Evolutionary conservation across 345 rosid genomes (phyloP), one percentile per base, ranked within the genome.

Genomic region (rapeseed (Brassica napus)): DNA sequence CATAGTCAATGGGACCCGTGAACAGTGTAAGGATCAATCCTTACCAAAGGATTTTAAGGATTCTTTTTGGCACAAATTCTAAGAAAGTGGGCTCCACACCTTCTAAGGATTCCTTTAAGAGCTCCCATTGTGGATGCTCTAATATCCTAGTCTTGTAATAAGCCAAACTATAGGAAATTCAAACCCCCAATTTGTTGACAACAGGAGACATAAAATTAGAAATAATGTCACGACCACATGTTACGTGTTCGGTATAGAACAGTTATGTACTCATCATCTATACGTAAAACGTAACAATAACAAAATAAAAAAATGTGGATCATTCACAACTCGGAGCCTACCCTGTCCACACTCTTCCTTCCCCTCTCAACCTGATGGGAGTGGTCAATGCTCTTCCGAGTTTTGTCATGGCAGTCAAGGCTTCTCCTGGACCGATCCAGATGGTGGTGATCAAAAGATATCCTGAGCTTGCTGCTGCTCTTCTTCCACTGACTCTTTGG

Each of bases 381-480:
- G 10, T 66, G 68, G 57, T 95, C 99, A 1, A 90, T 82, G 77
- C 88, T 91, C 81, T 85, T 91, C 58, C 97, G 80, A 6, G 89
- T 88, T 84, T 92, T 94, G 76, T 92, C 98, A 1, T 90, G 94
- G 85, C 89, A 91, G 80, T 95, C 99, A 70, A 93, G 90, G 71
- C 99, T 95, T 75, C 92, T 90, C 75, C 97, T 77, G 0, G 97
- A 90, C 82, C 92, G 85, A 72, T 94, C 97, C 83, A 90, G 63
- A 68, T 86, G 87, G 16, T 35, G 87, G 16, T 16, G 49, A 35
- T 90, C 95, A 60, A 90, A 90, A n/a, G 91, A 63, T 59, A 86
- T 82, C 64, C 86, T 86, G 21, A 88, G 62, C 84, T 90, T 90
- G 77, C 88, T 91, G 47, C 68, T 64, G 18, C 75, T 88, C 69